Base-by-base conservation (phyloP, 352 stramenopile species). In the Phytophthora citricola region DNA sequence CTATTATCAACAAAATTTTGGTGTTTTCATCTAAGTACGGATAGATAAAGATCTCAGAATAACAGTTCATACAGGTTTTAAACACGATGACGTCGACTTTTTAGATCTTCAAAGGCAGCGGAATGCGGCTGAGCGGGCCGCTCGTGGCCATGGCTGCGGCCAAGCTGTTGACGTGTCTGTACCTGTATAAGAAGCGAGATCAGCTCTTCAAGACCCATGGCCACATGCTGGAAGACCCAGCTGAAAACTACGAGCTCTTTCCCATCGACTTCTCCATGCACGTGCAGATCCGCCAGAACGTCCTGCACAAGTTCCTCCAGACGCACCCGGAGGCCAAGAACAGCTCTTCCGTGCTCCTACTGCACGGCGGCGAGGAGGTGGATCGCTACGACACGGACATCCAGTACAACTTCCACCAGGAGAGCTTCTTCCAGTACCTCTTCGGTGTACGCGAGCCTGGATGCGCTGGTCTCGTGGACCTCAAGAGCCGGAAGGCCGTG, bases 381-480 rank as follows among this genome's bases (percentile, higher is more conserved):
- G 78, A 83, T 62, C 81, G 82, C n/a, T 94, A 96, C 59, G 88
- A 96, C 72, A 93, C 84, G 54, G 88, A 96, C 69, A 93, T 85
- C 54, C 71, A 85, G 54, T 88, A 92, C 55, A 82, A 98, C 26
- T 99, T 99, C 79, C 90, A 97, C 48, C 97, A 99, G 75, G 98
- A 99, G 77, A 98, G 84, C 52, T 99, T 98, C 64, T 99, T 99
- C 79, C 93, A 98, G 72, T 99, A 99, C 81, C 78, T 99, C 26
- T 99, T 99, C 75, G 98, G 97, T 51, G 96, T 99, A n/a, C 97
- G 97, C 47, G 97, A 99, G 75, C 91, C 96, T 8, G 96, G 93
- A 56, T 98, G 91, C 69, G 89, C 81, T 0, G 90, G 78, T 15
- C 74, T 90, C n/a, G 83, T 99, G 38, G 82, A 98, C 61, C 55